Percentiles rank a stretch among this genome's conserved stretches.
phyloP scores from a whole-genome alignment of 371 early-diverging fungal genomes.

The Cokeromyces recurvatus region DNA sequence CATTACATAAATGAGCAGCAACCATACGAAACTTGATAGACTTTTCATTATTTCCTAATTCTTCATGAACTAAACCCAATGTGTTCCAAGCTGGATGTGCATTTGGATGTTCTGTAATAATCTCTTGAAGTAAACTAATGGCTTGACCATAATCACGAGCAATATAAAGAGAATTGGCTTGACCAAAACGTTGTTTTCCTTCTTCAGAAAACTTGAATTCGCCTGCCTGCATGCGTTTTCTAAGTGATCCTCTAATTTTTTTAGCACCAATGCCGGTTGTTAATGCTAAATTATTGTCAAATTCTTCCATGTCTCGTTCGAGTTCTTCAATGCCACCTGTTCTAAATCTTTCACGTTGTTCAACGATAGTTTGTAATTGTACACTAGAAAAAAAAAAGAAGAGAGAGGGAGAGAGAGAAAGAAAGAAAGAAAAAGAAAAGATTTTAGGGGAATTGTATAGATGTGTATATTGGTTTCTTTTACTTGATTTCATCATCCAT shows the following conservation, averaged over 20 bases:
- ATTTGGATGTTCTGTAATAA: slow-evolving; percentile 67
- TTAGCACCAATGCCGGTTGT: slow-evolving; percentile 31
- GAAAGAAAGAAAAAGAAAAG: too few relatives aligned
- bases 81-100: slow-evolving; percentile 81
- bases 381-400: too few relatives aligned
- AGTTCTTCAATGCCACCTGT: slow-evolving; percentile 33
- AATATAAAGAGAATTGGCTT: slow-evolving; percentile 74
- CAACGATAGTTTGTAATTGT: too few relatives aligned
- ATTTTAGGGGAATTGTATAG: neutral
- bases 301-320: slow-evolving; percentile 31
- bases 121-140: slow-evolving; percentile 64
- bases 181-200: slow-evolving; percentile 60
- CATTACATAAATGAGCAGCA: slow-evolving; percentile 86
- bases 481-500: slow-evolving; percentile 19
- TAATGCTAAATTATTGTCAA: slow-evolving; percentile 31
- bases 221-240: slow-evolving; percentile 17
- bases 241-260: slow-evolving; percentile 6
- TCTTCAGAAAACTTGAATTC: slow-evolving; percentile 42
- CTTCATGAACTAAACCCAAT: slow-evolving; percentile 89
- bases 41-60: slow-evolving; percentile 70
- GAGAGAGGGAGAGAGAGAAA: too few relatives aligned
- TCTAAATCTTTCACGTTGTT: slow-evolving; percentile 14
- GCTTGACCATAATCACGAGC: slow-evolving; percentile 63
- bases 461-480: neutral
- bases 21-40: slow-evolving; percentile 80